Evolutionary conservation across 2,329 filamentous ascomycete genomes (phyloP).

Genomic region (Talaromyces sp.): DNA sequence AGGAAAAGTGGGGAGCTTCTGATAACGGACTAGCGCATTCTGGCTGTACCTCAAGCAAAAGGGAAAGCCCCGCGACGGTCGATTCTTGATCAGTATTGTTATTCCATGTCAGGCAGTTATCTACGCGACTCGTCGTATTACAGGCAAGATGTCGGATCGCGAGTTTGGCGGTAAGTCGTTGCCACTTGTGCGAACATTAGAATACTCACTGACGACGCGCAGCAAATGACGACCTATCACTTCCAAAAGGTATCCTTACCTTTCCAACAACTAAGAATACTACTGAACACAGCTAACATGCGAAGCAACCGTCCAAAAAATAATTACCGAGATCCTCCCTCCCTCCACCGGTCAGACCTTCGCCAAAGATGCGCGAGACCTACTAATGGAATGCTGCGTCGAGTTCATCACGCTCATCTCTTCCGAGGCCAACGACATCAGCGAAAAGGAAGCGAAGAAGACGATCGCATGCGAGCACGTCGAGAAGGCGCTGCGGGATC

Average conservation of each 20-base stretch:
- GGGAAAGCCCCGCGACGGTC: constrained; percentile 8
- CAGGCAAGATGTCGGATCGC: constrained; percentile 51
- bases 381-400: constrained; percentile 97
- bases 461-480: constrained; percentile 98
- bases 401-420: constrained; percentile 98
- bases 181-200: not conserved
- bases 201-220: constrained; percentile 8
- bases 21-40: not conserved
- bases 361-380: constrained; percentile 89
- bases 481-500: constrained; percentile 84
- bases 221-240: constrained; percentile 59
- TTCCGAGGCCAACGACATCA: constrained; percentile 98
- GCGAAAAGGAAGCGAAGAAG: constrained; percentile 98
- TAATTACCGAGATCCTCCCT: constrained; percentile 89
- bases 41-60: constrained; percentile 15
- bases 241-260: constrained; percentile 53
- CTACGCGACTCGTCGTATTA: not conserved
- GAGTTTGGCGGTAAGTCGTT: constrained; percentile 50
- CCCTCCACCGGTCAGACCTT: constrained; percentile 75
- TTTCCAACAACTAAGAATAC: no score
- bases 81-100: not conserved
- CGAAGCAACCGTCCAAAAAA: constrained; percentile 69
- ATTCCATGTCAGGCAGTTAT: not conserved
- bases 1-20: constrained; percentile 17
- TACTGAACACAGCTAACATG: not conserved